Conservation (phyloP, 192 early-diverging fungal genomes). For the Cetraspora pellucida region DNA sequence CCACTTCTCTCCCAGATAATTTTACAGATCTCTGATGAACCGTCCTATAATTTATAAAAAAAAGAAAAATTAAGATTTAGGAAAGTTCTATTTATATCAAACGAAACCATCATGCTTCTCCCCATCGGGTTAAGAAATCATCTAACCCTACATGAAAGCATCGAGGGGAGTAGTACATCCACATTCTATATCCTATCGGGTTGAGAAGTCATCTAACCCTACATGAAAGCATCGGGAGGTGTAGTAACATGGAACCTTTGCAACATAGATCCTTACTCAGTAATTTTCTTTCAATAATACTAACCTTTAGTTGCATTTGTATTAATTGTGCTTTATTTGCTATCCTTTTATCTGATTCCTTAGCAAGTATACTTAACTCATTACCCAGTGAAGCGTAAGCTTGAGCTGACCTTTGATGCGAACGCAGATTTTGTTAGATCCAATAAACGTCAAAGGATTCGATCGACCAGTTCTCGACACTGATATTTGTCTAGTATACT, state of each 20-base stretch:
- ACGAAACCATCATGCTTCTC: conserved; percentile 15
- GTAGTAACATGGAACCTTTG: conserved; percentile 34
- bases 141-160: conserved; percentile 25
- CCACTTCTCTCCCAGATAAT: conserved; percentile 35
- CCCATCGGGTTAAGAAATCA: conserved; percentile 25
- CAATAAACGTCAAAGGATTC: conserved; percentile 32
- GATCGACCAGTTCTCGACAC: conserved; percentile 32
- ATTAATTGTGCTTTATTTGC: conserved; percentile 23
- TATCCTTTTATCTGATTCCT: conserved; percentile 26
- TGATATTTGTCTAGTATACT: conserved; percentile 30
- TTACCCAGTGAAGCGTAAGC: conserved; percentile 32
- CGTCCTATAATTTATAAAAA: conserved; percentile 24
- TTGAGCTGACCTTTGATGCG: conserved; percentile 1
- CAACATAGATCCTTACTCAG: conserved; percentile 1
- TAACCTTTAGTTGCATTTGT: conserved; percentile 31
- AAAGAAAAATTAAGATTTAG: conserved; percentile 27
- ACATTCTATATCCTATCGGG: conserved; percentile 11
- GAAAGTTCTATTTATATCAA: conserved; percentile 23
- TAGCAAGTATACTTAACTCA: conserved; percentile 32
- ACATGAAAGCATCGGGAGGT: conserved; percentile 29
- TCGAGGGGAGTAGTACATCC: conserved; percentile 31
- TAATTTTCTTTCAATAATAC: conserved; percentile 26
- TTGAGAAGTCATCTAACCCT: conserved; percentile 16
- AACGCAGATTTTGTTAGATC: conserved; percentile 32
- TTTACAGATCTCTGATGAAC: too few relatives aligned